Conservation (phyloP, 2,329 filamentous ascomycete genomes). For the Didymella keratinophila region DNA sequence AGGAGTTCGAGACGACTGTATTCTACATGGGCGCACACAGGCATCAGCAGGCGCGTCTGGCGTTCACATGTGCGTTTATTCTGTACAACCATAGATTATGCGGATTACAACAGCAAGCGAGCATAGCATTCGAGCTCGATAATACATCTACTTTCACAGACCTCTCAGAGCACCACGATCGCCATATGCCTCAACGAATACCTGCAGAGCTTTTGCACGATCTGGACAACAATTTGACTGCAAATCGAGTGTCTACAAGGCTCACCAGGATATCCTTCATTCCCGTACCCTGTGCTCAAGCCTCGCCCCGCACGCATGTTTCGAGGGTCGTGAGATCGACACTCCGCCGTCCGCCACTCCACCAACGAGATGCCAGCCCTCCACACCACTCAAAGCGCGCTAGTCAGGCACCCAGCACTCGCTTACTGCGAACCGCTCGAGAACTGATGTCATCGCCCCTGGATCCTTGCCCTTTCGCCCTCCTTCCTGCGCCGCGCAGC, state of each 20-base stretch:
- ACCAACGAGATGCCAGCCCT: slow-evolving; percentile 7
- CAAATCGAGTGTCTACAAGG: not conserved
- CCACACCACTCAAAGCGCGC: slow-evolving; percentile 4
- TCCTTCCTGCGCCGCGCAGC: slow-evolving; percentile 1
- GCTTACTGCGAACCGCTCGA: slow-evolving; percentile 9
- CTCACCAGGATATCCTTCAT: not conserved
- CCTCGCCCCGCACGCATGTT: slow-evolving; percentile 6
- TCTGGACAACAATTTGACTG: not conserved
- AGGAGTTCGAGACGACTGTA: slow-evolving; percentile 15
- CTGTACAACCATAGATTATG: slow-evolving; percentile 16
- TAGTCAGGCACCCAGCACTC: slow-evolving; percentile 19
- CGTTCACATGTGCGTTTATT: slow-evolving; percentile 11
- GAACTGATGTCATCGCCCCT: slow-evolving; percentile 13
- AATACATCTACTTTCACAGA: not conserved
- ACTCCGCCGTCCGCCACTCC: not conserved
- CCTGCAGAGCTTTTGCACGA: not conserved
- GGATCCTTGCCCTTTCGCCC: slow-evolving; percentile 7
- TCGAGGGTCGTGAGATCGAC: slow-evolving; percentile 2
- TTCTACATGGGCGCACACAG: slow-evolving; percentile 10
- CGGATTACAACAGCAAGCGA: slow-evolving; percentile 8
- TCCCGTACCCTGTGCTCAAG: not conserved
- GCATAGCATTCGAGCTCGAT: slow-evolving; percentile 11
- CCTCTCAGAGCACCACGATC: no score
- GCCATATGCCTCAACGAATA: not conserved
- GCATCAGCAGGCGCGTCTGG: slow-evolving; percentile 13